Conservation (phyloP, 129 eudicot species). For the Pittosporum tobira region DNA sequence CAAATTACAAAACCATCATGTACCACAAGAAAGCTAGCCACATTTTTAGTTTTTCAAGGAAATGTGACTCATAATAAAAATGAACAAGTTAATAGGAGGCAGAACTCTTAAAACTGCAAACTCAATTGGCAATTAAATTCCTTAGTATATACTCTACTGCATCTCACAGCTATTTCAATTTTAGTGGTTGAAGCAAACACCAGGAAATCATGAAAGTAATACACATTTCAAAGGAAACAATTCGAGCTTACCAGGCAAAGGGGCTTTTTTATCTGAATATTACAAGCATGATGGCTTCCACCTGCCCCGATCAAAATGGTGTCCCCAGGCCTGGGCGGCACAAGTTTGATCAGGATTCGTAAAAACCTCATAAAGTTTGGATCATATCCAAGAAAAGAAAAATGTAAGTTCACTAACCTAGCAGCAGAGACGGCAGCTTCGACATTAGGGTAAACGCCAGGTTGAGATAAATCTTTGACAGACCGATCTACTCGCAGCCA, state of each 20-base stretch:
- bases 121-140: too few relatives aligned
- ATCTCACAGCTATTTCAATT: background rate
- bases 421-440: constrained; percentile 91
- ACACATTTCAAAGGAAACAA: background rate
- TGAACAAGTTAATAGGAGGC: too few relatives aligned
- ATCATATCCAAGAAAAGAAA: constrained; percentile 9
- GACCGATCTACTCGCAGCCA: constrained; percentile 92
- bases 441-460: constrained; percentile 75
- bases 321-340: constrained; percentile 86
- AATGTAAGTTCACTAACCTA: constrained; percentile 36
- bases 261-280: constrained; percentile 82
- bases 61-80: background rate
- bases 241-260: constrained; percentile 71
- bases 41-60: too few relatives aligned
- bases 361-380: background rate
- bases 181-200: background rate
- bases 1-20: too few relatives aligned
- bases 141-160: background rate
- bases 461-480: constrained; percentile 40
- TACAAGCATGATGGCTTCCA: constrained; percentile 69
- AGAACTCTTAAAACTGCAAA: background rate
- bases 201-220: background rate
- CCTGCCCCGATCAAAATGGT: constrained; percentile 92
- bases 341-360: constrained; percentile 3
- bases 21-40: too few relatives aligned